Base-by-base conservation (phyloP, 1,284 basidiomycete species). In the Boletus holoroseus region DNA sequence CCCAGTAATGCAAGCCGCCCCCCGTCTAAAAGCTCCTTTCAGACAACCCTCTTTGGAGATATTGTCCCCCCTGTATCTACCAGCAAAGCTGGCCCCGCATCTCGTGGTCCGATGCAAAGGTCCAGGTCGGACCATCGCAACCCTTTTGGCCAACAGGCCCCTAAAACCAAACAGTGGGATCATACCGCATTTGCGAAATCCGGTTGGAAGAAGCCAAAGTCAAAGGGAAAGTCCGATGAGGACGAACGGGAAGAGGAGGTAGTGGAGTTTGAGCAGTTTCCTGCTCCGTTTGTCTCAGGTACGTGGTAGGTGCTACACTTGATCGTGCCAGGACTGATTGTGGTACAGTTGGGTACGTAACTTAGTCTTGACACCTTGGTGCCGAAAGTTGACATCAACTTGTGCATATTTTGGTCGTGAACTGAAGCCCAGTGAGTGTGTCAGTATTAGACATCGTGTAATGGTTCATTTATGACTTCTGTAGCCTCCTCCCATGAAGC, bases 161-260 rank as follows among this genome's bases (percentile, higher is more conserved):
- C 72, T 44, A 84, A 82, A 65, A 82, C 77, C 0, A 94, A 93
- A 71, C 73, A 77, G 46, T 95, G 93, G 92, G 90, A 94, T 64
- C 83, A 89, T 22, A 90, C 91, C 0, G 81, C 73, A 12, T 94
- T 88, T 62, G 83, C 90, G 1, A 88, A 88, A 70, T 80, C 82
- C 1, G 91, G 90, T 0, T 71, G 77, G 62, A 79, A 75, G 62
- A 79, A 77, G 55, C 67, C 72, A 22, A 78, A 78, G 49, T 54
- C 53, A 81, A 79, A 63, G 74, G 70, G 18, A 80, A 81, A 64
- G 73, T 62, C 27, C 72, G 72, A 72, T 2, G 79, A 78, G 7
- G 68, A 64, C 8, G 73, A 71, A n/a, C 74, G 76, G 7, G 75
- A 73, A n/a, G 80, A 76, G 24, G 77, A 79, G 38, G 57, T 53